phyloP scores from a whole-genome alignment of 1,284 basidiomycete genomes.

The Ganoderma resinaceum region DNA sequence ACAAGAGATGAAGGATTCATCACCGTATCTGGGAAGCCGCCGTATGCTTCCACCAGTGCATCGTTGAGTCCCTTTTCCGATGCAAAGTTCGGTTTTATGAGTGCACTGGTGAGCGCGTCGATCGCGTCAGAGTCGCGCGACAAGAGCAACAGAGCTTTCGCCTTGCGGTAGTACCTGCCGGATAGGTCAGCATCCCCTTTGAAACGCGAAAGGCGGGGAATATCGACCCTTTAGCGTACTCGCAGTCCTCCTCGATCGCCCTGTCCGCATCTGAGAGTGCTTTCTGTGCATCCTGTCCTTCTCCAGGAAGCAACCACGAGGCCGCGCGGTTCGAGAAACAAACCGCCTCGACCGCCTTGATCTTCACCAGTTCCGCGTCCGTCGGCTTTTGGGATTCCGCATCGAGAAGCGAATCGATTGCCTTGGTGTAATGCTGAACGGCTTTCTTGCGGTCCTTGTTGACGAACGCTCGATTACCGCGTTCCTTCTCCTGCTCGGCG shows the following conservation, averaged over 20 bases:
- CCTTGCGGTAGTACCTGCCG: conserved; percentile 34
- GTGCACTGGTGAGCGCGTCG: conserved; percentile 25
- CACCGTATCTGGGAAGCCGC: conserved; percentile 28
- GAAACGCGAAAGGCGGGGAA: background rate
- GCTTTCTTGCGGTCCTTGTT: conserved; percentile 40
- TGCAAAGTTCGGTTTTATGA: conserved; percentile 21
- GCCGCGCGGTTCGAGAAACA: conserved; percentile 44
- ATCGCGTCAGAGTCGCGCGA: conserved; percentile 21
- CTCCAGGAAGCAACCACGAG: conserved; percentile 30
- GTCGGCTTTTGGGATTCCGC: conserved; percentile 40
- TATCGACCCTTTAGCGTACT: conserved; percentile 34
- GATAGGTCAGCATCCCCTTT: background rate
- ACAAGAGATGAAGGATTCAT: background rate
- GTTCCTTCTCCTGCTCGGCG: conserved; percentile 38
- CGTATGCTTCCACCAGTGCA: conserved; percentile 27
- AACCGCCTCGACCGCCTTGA: conserved; percentile 40
- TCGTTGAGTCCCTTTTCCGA: conserved; percentile 32
- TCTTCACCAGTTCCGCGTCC: conserved; percentile 36
- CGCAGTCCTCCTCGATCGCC: conserved; percentile 22
- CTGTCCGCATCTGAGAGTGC: conserved; percentile 31
- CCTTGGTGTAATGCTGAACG: conserved; percentile 41
- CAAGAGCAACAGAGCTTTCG: conserved; percentile 32
- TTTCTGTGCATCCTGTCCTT: conserved; percentile 30
- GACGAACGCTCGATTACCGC: conserved; percentile 42
- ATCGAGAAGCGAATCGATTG: conserved; percentile 40